Evolutionary conservation across 257 asterid genomes (phyloP).

Genomic region (Scutellaria barbata): DNA sequence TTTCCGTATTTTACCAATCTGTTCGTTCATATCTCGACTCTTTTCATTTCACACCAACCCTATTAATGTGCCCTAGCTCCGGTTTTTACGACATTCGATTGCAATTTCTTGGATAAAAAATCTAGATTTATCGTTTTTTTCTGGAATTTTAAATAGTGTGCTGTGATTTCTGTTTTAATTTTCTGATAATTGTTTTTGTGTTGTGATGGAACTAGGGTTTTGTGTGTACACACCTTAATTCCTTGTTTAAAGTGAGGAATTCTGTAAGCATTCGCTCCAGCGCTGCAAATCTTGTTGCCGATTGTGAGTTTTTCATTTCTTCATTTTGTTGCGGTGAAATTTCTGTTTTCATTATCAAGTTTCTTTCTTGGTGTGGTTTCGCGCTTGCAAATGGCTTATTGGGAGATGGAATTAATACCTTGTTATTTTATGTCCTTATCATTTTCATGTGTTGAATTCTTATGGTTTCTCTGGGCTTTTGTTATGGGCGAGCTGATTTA

Average conservation of each 20-base stretch:
- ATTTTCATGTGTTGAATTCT: background rate
- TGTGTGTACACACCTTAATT: conserved; percentile 39
- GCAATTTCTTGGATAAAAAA: conserved; percentile 33
- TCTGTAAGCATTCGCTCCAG: conserved; percentile 17
- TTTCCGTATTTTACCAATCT: conserved; percentile 6
- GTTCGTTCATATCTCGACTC: conserved; percentile 32
- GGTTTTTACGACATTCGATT: conserved; percentile 7
- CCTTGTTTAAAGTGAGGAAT: conserved; percentile 42
- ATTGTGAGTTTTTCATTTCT: conserved; percentile 37
- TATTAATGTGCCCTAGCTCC: conserved; percentile 33
- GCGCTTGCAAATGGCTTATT: background rate
- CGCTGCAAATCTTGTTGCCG: conserved; percentile 21
- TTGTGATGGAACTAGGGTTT: conserved; percentile 58
- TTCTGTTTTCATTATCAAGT: background rate
- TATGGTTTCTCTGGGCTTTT: background rate
- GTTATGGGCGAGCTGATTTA: background rate
- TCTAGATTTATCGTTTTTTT: conserved; percentile 5
- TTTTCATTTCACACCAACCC: conserved; percentile 28
- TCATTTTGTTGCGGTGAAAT: conserved; percentile 6
- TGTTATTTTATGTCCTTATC: conserved; percentile 2
- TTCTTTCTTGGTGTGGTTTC: too few relatives aligned
- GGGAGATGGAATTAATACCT: background rate
- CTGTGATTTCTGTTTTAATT: conserved; percentile 26
- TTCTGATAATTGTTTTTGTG: conserved; percentile 50
- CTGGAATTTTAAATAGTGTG: background rate